Percentiles rank a stretch among this genome's conserved stretches.
Evolutionary conservation across 1,139 yeast species (phyloP).

Genomic region (Wickerhamomyces sp.): DNA sequence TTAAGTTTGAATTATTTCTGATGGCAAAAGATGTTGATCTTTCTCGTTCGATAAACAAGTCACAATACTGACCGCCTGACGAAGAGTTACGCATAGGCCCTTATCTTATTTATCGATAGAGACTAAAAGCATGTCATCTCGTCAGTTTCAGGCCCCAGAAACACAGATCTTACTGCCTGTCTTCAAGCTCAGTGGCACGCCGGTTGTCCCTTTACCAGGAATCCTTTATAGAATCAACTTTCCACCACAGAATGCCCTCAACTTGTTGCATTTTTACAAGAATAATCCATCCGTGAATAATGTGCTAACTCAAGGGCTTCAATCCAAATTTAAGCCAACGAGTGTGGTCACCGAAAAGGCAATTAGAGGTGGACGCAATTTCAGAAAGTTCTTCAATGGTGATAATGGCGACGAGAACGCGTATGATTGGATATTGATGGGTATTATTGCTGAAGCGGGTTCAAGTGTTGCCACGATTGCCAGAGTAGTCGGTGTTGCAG

Average conservation of each 20-base stretch:
- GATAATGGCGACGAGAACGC: slow-evolving; percentile 18
- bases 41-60: no score
- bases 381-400: slow-evolving; percentile 23
- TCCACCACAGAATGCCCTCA: slow-evolving; percentile 43
- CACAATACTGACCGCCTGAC: no score
- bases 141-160: not conserved
- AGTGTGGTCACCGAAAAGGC: slow-evolving; percentile 20
- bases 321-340: slow-evolving; percentile 7
- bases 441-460: slow-evolving; percentile 24
- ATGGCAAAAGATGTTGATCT: no score
- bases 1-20: no score
- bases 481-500: slow-evolving; percentile 44
- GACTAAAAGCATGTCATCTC: not conserved
- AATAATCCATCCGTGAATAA: slow-evolving; percentile 17
- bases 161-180: slow-evolving; percentile 14
- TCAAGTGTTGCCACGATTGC: slow-evolving; percentile 40
- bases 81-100: no score
- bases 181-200: slow-evolving; percentile 16
- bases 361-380: slow-evolving; percentile 17
- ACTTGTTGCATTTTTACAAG: slow-evolving; percentile 32
- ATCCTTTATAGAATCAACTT: slow-evolving; percentile 54
- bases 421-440: slow-evolving; percentile 34
- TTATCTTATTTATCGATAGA: no score
- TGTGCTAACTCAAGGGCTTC: slow-evolving; percentile 29
- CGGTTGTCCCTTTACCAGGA: slow-evolving; percentile 53